Base-by-base conservation (phyloP, 2,329 filamentous ascomycete genomes). In the Pestalotiopsis fici region DNA sequence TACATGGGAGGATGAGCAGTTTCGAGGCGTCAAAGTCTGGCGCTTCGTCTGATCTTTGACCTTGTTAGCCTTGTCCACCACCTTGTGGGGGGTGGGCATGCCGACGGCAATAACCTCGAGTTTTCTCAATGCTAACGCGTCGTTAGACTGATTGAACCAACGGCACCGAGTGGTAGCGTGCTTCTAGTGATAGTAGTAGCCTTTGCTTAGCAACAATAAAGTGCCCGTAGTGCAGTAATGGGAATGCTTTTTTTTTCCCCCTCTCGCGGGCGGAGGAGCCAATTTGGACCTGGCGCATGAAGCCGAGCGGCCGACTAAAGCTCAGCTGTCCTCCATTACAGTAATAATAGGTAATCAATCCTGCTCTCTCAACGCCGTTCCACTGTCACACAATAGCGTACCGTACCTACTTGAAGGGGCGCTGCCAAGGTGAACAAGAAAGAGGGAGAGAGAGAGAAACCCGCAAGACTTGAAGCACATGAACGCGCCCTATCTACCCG, bases 1-100 rank as follows among this genome's bases (percentile, higher is more conserved):
- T 63, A 47, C n/a, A n/a, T 35, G 21, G 11, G 57, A 37, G 13
- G n/a, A 60, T 60, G 27, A 27, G n/a, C 27, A 37, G 25, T 50
- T 50, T 35, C n/a, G 57, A 60, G 57, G 57, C 57, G 57, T 60
- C 57, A 60, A 35, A 35, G 57, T 60, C 28, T 50, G 28, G 57
- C 57, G 28, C 57, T 37, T 60, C 43, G 55, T 60, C 57, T 31
- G n/a, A 21, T 15, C 18, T 23, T 60, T 60, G 57, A n/a, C 27
- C 57, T 60, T 50, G n/a, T 60, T 60, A 60, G 57, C 57, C 27
- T 57, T 25, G 47, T 23, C n/a, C 15, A n/a, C 18, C 47, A 13
- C 11, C 43, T 18, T 50, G 43, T 50, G 43, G 43, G 43, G 43
- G n/a, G 43, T 50, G 43, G 43, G 43, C 15, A n/a, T 50, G 43